A percentile compares a stretch with the other conserved stretches of the same genome.
Conservation (phyloP, 306 rosid genomes). For the Ammopiptanthus mongolicus region DNA sequence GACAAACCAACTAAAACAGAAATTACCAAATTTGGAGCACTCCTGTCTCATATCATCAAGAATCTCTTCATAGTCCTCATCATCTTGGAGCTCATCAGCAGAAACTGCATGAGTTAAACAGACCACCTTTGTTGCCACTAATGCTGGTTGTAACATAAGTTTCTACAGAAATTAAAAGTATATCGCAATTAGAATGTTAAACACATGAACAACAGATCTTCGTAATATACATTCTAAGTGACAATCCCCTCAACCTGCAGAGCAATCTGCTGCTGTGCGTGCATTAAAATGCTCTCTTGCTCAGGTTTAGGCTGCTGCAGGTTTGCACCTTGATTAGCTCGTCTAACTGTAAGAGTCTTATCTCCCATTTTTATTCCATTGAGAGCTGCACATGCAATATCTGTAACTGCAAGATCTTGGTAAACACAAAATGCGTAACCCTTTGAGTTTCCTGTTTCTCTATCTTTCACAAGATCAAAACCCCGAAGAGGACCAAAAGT, state of each 20-base stretch:
- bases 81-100: conserved; percentile 86
- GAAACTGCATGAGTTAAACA: conserved; percentile 80
- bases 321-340: conserved; percentile 94
- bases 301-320: conserved; percentile 84
- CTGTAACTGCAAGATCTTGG: conserved; percentile 97
- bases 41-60: conserved; percentile 90
- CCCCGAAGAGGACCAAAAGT: conserved; percentile 98
- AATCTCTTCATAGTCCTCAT: conserved; percentile 86
- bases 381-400: conserved; percentile 97
- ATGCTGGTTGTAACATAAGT: conserved; percentile 80
- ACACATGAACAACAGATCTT: neutral
- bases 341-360: conserved; percentile 93
- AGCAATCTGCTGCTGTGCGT: conserved; percentile 97
- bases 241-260: conserved; percentile 58
- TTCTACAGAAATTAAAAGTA: conserved; percentile 44
- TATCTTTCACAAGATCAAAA: conserved; percentile 94
- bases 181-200: neutral
- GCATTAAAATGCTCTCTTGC: conserved; percentile 87
- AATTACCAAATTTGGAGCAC: conserved; percentile 84
- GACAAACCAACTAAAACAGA: neutral
- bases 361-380: conserved; percentile 99
- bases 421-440: conserved; percentile 99
- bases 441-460: conserved; percentile 97
- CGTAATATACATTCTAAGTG: neutral
- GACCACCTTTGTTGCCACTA: conserved; percentile 73